These are phyloP conservation scores for Epichloe scottii DNA, from an alignment of 2,329 filamentous ascomycete genomes.

Conservation along the genomic window DNA sequence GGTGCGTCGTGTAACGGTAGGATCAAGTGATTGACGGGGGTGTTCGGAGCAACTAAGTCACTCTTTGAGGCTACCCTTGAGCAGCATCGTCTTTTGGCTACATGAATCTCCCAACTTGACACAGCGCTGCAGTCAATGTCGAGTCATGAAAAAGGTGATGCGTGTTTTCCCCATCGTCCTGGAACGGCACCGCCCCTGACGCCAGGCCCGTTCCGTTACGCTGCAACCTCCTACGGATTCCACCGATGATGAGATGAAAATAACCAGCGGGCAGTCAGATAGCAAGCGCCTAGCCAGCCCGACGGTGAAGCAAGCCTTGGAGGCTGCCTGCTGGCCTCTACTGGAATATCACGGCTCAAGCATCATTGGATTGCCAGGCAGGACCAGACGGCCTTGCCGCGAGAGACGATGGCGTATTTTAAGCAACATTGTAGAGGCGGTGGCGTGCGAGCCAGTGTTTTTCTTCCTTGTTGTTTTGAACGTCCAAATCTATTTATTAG, in stretches of 20 bases:
- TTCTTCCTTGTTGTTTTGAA: neutral
- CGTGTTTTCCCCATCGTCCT: neutral
- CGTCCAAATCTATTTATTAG: conserved; percentile 10
- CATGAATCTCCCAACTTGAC: too few relatives aligned
- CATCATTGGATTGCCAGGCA: neutral
- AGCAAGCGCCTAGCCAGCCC: neutral
- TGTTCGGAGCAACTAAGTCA: too few relatives aligned
- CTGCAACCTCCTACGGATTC: too few relatives aligned
- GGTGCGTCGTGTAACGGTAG: neutral
- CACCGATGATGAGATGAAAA: too few relatives aligned
- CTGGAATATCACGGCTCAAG: neutral
- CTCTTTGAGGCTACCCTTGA: neutral
- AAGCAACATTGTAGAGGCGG: neutral
- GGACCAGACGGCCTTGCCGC: neutral
- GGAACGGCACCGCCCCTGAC: neutral
- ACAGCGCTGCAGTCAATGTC: too few relatives aligned
- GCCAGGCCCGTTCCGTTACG: too few relatives aligned
- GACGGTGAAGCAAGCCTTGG: neutral
- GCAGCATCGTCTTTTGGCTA: too few relatives aligned
- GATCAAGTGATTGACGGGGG: neutral
- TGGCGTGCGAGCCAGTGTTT: neutral
- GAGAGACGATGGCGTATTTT: neutral
- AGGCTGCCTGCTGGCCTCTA: neutral
- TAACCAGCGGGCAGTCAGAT: too few relatives aligned
- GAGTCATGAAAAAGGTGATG: neutral